phyloP scores from a whole-genome alignment of 129 eudicot species.

The Mikania micrantha region DNA sequence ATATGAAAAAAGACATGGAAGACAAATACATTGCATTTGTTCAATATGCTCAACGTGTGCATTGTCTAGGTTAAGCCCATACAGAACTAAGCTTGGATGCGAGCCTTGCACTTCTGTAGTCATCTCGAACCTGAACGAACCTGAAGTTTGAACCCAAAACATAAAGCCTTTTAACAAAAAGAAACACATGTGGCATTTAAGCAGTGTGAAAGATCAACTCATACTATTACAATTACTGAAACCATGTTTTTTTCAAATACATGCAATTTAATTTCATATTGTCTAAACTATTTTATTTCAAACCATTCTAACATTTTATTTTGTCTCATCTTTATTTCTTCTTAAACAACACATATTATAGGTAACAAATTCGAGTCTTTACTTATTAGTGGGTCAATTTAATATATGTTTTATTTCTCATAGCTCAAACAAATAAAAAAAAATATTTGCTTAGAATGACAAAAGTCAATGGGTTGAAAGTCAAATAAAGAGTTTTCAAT shows the following conservation, averaged over 20 bases:
- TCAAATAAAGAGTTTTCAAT: background rate
- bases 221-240: background rate
- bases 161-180: background rate
- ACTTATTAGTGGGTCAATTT: no score
- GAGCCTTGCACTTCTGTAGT: constrained; percentile 75
- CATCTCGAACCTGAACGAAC: constrained; percentile 76
- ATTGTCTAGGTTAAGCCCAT: constrained; percentile 41
- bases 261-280: background rate
- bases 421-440: background rate
- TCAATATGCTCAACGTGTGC: background rate
- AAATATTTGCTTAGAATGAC: background rate
- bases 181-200: background rate
- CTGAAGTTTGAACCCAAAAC: constrained; percentile 29
- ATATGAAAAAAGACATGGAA: background rate
- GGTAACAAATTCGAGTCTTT: background rate
- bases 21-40: background rate
- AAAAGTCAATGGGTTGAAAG: background rate
- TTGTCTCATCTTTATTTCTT: background rate
- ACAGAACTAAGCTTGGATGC: constrained; percentile 66
- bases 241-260: background rate
- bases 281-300: background rate
- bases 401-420: background rate
- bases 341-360: background rate
- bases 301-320: background rate
- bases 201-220: background rate